These are phyloP conservation scores for Rhynchospora tenuis DNA, from an alignment of 176 grass and related monocot genomes.

Conservation along the genomic window DNA sequence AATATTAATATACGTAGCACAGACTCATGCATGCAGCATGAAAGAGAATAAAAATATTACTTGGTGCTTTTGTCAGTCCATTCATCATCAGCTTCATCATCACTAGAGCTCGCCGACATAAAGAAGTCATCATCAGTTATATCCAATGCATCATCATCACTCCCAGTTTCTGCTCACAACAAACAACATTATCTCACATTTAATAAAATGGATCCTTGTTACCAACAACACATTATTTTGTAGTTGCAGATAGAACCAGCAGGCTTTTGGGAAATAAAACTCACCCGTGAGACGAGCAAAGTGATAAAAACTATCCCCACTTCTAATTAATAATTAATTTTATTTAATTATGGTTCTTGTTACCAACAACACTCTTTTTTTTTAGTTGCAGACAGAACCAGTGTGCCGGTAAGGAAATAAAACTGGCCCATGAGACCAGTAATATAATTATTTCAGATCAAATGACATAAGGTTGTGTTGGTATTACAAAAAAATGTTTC, in stretches of 20 bases:
- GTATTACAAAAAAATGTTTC: not conserved
- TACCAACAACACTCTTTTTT: too few species aligned
- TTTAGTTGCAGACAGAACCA: too few species aligned
- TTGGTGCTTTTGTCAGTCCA: conserved; percentile 93
- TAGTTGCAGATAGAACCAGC: too few species aligned
- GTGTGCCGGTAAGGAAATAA: too few species aligned
- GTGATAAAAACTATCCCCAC: too few species aligned
- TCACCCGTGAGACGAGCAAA: not conserved
- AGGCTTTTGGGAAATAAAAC: too few species aligned
- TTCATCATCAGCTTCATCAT: conserved; percentile 99
- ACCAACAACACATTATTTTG: not conserved
- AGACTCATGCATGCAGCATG: not conserved
- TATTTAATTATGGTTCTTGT: too few species aligned
- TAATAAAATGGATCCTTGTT: not conserved
- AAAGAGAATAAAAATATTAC: conserved; percentile 38
- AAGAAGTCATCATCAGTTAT: conserved; percentile 95
- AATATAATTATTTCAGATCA: not conserved
- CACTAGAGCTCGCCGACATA: conserved; percentile 91
- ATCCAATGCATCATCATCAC: conserved; percentile 89
- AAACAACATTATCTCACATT: conserved; percentile 21
- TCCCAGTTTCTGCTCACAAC: conserved; percentile 74
- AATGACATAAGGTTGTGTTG: not conserved
- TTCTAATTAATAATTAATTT: too few species aligned
- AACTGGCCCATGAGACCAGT: too few species aligned
- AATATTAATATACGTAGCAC: not conserved